A percentile compares a stretch with the other conserved stretches of the same genome.
Evolutionary conservation across 768 basidiomycete genomes (phyloP).

Genomic region (Exsudoporus frostii): DNA sequence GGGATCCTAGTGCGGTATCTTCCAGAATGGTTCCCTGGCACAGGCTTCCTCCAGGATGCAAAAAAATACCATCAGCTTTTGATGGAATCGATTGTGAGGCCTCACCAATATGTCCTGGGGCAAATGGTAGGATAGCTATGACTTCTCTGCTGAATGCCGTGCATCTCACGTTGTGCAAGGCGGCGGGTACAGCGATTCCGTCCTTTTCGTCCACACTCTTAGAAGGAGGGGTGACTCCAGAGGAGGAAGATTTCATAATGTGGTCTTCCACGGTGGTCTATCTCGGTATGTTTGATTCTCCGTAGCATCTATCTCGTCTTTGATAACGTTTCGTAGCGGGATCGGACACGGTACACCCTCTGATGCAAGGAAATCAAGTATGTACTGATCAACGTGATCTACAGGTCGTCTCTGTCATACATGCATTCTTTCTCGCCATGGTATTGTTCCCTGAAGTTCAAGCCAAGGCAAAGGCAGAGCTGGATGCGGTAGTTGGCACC

Average conservation of each 20-base stretch:
- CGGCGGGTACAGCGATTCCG: conserved; percentile 11
- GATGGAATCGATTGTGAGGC: conserved; percentile 39
- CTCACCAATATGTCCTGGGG: conserved; percentile 42
- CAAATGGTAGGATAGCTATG: conserved; percentile 39
- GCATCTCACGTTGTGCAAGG: conserved; percentile 9
- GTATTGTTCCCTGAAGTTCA: conserved; percentile 23
- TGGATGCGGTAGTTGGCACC: conserved; percentile 22
- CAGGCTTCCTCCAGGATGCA: conserved; percentile 32
- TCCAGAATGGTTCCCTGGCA: conserved; percentile 37
- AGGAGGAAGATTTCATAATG: conserved; percentile 22
- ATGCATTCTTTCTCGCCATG: conserved; percentile 27
- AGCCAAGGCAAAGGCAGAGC: conserved; percentile 23
- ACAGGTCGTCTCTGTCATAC: conserved; percentile 13
- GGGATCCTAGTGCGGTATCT: conserved; percentile 24
- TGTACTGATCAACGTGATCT: neutral
- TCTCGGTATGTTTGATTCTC: conserved; percentile 4
- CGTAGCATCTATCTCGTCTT: neutral
- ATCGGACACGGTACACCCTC: conserved; percentile 40
- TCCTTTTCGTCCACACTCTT: conserved; percentile 22
- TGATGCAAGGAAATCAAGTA: conserved; percentile 38
- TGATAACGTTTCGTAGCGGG: conserved; percentile 27
- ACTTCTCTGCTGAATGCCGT: neutral
- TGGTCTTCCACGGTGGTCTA: conserved; percentile 13
- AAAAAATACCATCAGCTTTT: conserved; percentile 26
- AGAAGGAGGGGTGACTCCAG: conserved; percentile 6